A percentile compares a stretch with the other conserved stretches of the same genome.
Conservation (phyloP, 2,329 filamentous ascomycete species). For the Pseudogymnoascus sp. region DNA sequence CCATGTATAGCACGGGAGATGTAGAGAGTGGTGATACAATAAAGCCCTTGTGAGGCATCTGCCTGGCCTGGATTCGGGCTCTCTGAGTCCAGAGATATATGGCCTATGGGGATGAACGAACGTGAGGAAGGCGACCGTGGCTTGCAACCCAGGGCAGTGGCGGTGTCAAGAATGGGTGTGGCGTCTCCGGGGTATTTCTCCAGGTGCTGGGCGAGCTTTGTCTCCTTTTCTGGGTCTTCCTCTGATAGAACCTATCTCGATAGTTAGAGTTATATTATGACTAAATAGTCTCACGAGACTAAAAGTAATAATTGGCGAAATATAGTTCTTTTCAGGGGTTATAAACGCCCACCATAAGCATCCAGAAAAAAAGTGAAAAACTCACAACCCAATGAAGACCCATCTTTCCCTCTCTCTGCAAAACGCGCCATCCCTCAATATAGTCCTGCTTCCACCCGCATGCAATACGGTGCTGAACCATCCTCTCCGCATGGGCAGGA, state of each 20-base stretch:
- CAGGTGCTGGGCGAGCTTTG: constrained; percentile 18
- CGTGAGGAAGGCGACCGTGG: constrained; percentile 13
- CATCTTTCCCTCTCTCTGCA: constrained; percentile 18
- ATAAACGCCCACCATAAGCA: neutral
- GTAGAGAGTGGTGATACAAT: constrained; percentile 23
- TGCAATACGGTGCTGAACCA: constrained; percentile 38
- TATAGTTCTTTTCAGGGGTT: neutral
- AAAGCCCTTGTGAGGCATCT: constrained; percentile 15
- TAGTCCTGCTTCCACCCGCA: constrained; percentile 39
- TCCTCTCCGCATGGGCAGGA: constrained; percentile 33
- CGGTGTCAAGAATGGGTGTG: constrained; percentile 18
- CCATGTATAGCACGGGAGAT: constrained; percentile 22
- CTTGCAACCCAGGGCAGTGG: constrained; percentile 17
- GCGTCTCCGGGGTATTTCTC: constrained; percentile 17
- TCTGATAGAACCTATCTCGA: constrained; percentile 15
- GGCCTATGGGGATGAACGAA: constrained; percentile 23
- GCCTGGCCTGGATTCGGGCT: constrained; percentile 12
- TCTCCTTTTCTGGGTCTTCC: constrained; percentile 15
- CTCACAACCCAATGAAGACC: constrained; percentile 23
- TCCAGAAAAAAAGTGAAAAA: neutral
- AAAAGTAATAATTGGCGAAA: neutral
- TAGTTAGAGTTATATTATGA: constrained; percentile 8
- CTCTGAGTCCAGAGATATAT: constrained; percentile 20
- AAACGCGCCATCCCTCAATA: constrained; percentile 24
- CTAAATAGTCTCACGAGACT: neutral